Evolutionary conservation across 2,329 filamentous ascomycete species (phyloP).

Genomic region (Beauveria brongniartii): DNA sequence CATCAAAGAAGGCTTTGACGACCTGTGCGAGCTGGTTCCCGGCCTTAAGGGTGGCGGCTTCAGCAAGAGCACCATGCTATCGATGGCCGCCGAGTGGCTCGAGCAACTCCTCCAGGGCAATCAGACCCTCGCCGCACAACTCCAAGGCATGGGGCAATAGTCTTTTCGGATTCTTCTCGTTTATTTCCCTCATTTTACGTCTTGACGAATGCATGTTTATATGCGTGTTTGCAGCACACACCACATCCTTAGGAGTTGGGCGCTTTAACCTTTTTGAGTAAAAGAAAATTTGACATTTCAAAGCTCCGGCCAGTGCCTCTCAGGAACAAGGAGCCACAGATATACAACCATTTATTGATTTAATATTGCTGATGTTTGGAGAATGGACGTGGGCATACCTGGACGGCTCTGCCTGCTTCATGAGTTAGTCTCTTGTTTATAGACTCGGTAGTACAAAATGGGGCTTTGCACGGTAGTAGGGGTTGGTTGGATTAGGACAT

Average conservation of each 20-base stretch:
- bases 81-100: slow-evolving; percentile 70
- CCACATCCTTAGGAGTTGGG: slow-evolving; percentile 4
- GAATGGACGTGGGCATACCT: not conserved
- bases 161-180: not conserved
- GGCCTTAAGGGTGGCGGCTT: slow-evolving; percentile 65
- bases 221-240: not conserved
- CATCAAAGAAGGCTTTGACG: slow-evolving; percentile 76
- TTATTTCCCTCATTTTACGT: not conserved
- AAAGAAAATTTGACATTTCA: not conserved
- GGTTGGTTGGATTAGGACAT: not conserved
- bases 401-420: not conserved
- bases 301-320: not conserved
- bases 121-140: slow-evolving; percentile 44
- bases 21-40: slow-evolving; percentile 69
- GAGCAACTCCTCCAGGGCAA: slow-evolving; percentile 66
- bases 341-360: not conserved
- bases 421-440: not conserved
- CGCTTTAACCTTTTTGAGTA: not conserved
- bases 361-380: not conserved
- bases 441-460: not conserved
- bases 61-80: slow-evolving; percentile 75
- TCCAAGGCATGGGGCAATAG: slow-evolving; percentile 30
- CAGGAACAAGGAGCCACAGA: not conserved
- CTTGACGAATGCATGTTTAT: not conserved
- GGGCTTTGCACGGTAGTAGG: not conserved